Evolutionary conservation across 2,329 filamentous ascomycete genomes (phyloP).

Genomic region (Didymella glomerata): DNA sequence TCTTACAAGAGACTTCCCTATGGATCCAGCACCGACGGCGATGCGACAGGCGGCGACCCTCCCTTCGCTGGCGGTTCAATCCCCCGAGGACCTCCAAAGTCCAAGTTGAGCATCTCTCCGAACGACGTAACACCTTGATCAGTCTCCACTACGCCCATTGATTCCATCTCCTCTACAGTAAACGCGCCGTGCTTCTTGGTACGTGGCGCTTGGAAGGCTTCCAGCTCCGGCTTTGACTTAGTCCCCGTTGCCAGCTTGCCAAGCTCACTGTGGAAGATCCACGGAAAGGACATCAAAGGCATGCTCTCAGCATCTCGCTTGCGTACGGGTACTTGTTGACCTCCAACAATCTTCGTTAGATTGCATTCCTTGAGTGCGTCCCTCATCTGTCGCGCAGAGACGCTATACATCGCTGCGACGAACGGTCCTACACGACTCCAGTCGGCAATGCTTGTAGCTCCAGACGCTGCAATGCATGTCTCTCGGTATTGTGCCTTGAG

Average conservation of each 20-base stretch:
- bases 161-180: background rate
- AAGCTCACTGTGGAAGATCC: conserved; percentile 81
- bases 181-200: background rate
- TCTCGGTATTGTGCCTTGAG: conserved; percentile 75
- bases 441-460: conserved; percentile 52
- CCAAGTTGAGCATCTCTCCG: conserved; percentile 49
- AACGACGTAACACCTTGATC: conserved; percentile 43
- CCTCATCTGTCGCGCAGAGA: conserved; percentile 76
- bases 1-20: background rate
- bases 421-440: conserved; percentile 68
- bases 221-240: background rate
- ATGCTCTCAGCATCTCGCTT: conserved; percentile 63
- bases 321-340: conserved; percentile 48
- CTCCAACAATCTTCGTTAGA: conserved; percentile 51
- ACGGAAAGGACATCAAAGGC: conserved; percentile 92
- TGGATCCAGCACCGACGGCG: background rate
- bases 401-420: conserved; percentile 85
- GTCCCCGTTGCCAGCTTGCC: conserved; percentile 69
- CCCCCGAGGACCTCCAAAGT: conserved; percentile 22
- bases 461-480: conserved; percentile 71
- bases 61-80: background rate
- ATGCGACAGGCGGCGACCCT: background rate
- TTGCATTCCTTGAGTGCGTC: conserved; percentile 64
- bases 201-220: background rate
- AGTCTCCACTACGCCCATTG: conserved; percentile 40